Base-by-base conservation (phyloP, 352 stramenopile genomes). In the Phytophthora pinifolia region DNA sequence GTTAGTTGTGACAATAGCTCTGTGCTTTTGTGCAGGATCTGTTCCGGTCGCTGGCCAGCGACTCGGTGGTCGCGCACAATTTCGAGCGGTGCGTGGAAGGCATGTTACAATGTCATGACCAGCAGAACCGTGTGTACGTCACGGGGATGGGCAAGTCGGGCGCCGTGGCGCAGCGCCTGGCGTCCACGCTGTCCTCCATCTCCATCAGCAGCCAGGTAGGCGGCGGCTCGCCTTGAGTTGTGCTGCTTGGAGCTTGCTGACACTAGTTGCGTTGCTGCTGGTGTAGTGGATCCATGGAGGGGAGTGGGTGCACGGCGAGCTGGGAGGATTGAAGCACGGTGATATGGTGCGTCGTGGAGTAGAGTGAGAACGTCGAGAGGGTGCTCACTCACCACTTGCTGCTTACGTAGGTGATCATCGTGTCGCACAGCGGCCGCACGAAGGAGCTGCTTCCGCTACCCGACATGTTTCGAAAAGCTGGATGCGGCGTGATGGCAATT, bases 91-190 rank as follows among this genome's bases (percentile, higher is more conserved):
- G 59, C 9, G 46, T 83, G 8, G 44, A 49, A 44, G 53, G 57
- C 2, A 33, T 94, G 4, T 37, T 75, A 45, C 50, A 70, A n/a
- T 89, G 79, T 18, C 66, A 74, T 5, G 54, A 74, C 15, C 60
- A 85, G 18, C 54, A 72, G 33, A 54, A 67, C 13, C 62, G 70
- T 12, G 60, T 94, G 17, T 91, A 79, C 52, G 67, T 86, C 20
- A 91, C 79, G 6, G 84, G 84, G 14, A 87, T 94, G 14, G 84
- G 84, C 59, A 94, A 94, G 59, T 94, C 84, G 2, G 81, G 76
- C 15, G 80, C 88, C 15, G 81, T 94, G 2, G 84, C 81, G 18
- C 75, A 68, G 14, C 70, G 84, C 17, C 65, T 94, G 15, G 84
- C 82, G 8, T 88, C 82, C 4, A 87, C 81, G 12, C 47, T 94